Evolutionary conservation across 2,329 filamentous ascomycete species (phyloP).

Genomic region (Arthrobotrys conoides): DNA sequence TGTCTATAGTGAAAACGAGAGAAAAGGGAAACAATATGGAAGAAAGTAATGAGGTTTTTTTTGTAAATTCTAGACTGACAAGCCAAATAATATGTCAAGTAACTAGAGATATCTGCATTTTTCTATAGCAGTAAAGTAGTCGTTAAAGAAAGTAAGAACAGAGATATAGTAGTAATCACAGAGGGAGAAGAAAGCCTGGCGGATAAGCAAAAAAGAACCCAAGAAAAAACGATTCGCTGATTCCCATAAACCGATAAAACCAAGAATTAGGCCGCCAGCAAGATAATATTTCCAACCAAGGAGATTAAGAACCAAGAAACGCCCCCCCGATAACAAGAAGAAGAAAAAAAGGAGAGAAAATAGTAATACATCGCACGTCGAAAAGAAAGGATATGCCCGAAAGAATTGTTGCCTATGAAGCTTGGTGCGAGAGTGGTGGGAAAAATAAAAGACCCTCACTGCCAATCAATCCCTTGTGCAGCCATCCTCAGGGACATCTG

Average conservation of each 20-base stretch:
- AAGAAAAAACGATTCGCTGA: conserved; percentile 19
- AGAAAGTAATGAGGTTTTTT: conserved; percentile 1
- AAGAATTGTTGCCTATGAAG: conserved; percentile 23
- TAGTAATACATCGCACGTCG: conserved; percentile 35
- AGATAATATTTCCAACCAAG: conserved; percentile 20
- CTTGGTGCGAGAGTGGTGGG: background rate
- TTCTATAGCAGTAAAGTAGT: conserved; percentile 10
- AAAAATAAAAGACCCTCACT: background rate
- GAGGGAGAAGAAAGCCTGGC: background rate
- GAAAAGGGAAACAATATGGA: background rate
- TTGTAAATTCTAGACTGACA: conserved; percentile 53
- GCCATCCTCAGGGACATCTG: conserved; percentile 28
- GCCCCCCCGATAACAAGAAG: conserved; percentile 32
- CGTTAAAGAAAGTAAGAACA: conserved; percentile 39
- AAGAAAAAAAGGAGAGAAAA: background rate
- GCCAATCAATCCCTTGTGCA: conserved; percentile 3
- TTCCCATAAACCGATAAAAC: conserved; percentile 28
- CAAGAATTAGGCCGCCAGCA: conserved; percentile 21
- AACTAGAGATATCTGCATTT: conserved; percentile 35
- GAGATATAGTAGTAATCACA: conserved; percentile 19
- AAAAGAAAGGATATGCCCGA: conserved; percentile 13
- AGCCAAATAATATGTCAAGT: conserved; percentile 61
- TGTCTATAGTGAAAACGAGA: background rate
- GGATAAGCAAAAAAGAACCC: background rate
- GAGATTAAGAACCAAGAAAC: conserved; percentile 31